Evolutionary conservation across 257 asterid species (phyloP), one percentile per base, ranked within the genome.

Genomic region (Gentiana dahurica): DNA sequence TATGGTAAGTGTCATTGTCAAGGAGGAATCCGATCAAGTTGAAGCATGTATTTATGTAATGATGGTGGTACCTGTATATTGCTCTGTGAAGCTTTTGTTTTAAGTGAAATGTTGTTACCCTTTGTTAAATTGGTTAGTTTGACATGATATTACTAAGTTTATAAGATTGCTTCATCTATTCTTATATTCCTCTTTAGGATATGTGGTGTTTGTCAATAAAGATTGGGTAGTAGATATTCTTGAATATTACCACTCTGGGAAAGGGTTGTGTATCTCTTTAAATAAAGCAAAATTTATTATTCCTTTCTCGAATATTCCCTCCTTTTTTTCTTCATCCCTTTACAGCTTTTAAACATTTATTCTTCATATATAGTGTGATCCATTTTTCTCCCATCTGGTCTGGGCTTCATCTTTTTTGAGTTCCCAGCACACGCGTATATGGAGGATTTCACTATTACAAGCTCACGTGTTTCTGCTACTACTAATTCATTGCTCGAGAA

Each of bases 391-490:
- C 34, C 15, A 7, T 2, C 3, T 33, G 15, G 0, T 43, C 35
- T 24, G 24, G 24, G 24, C 24, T 54, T 34, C 8, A 11, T 24
- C 10, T 4, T 4, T 44, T 41, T 5, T 10, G 1, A 24, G 15
- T 33, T 11, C 39, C n/a, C 54, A 38, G 37, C n/a, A 36, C 46
- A 6, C 46, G 6, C n/a, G 2, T 54, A 5, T 44, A 66, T 59
- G 71, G 71, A 65, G 1, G 35, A 33, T 10, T n/a, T 59, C 55
- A 51, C 35, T 2, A 34, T 59, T 60, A 57, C 35, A 4, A 48
- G 53, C 47, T 53, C 54, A 10, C 12, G 60, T 54, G 52, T 34
- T 0, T 37, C 48, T 47, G 37, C 60, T 24, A n/a, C 60, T 1
- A 33, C 9, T 33, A 37, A 36, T 5, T 36, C 71, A 15, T 24